A percentile compares a stretch with the other conserved stretches of the same genome.
phyloP scores from a whole-genome alignment of 164 flowering plant species.

The Berberis thunbergii region DNA sequence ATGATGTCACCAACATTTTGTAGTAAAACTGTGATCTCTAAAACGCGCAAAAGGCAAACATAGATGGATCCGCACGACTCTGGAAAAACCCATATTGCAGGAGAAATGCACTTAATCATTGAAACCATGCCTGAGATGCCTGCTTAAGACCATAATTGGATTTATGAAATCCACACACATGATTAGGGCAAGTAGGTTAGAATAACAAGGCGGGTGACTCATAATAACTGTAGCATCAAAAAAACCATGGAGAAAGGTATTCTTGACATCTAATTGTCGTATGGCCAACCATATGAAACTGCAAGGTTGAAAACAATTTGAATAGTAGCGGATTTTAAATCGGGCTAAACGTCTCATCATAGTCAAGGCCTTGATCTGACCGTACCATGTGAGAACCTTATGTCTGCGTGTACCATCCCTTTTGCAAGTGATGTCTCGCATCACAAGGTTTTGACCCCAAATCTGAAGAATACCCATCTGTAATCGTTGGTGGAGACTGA shows the following conservation, averaged over 20 bases:
- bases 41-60: background rate
- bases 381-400: background rate
- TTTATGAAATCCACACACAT: background rate
- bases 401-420: background rate
- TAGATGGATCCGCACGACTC: background rate
- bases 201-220: background rate
- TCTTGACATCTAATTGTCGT: conserved; percentile 1
- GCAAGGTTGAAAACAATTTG: background rate
- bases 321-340: background rate
- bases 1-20: background rate
- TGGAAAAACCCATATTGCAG: background rate
- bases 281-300: background rate
- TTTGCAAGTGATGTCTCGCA: background rate
- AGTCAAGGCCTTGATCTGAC: background rate
- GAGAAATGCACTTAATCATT: background rate
- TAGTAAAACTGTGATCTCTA: background rate
- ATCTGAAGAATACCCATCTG: background rate
- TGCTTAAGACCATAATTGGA: background rate
- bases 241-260: background rate
- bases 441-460: background rate
- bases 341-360: background rate
- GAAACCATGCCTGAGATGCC: background rate
- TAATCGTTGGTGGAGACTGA: background rate
- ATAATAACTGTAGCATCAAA: background rate
- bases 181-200: background rate